A percentile compares a stretch with the other conserved stretches of the same genome.
These are phyloP conservation scores for Pseudohalonectria lignicola DNA, from an alignment of 2,329 filamentous ascomycete genomes.

Conservation along the genomic window DNA sequence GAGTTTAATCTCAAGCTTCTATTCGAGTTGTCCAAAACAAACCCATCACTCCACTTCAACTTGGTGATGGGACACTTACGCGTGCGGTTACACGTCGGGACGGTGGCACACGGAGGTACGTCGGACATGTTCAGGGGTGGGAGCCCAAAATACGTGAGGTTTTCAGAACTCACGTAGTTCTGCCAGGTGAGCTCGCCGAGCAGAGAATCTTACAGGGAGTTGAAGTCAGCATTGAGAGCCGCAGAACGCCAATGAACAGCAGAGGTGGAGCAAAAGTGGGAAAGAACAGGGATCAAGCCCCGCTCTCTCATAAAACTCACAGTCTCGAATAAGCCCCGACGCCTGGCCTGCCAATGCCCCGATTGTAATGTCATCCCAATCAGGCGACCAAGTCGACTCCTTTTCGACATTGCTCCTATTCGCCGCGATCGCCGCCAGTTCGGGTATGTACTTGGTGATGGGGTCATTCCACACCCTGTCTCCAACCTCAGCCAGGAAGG, in stretches of 20 bases:
- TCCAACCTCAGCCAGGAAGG: conserved; percentile 11
- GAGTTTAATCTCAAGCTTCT: neutral
- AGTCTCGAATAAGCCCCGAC: conserved; percentile 21
- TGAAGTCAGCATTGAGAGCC: neutral
- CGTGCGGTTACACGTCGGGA: conserved; percentile 17
- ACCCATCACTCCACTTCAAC: neutral
- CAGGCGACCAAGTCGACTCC: conserved; percentile 1
- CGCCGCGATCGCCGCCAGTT: conserved; percentile 8
- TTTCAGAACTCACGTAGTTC: conserved; percentile 4
- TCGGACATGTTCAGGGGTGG: conserved; percentile 13
- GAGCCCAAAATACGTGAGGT: conserved; percentile 14
- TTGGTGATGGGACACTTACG: conserved; percentile 5
- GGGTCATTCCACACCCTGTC: conserved; percentile 12
- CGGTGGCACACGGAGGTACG: conserved; percentile 18
- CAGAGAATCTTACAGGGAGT: conserved; percentile 9
- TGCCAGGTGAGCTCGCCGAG: conserved; percentile 13
- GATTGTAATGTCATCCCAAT: conserved; percentile 9
- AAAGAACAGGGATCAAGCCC: too few relatives aligned
- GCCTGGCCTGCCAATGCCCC: conserved; percentile 13
- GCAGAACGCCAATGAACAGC: too few relatives aligned
- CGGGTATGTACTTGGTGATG: conserved; percentile 15
- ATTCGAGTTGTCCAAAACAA: too few relatives aligned
- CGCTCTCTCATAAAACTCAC: conserved; percentile 15
- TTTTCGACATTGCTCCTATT: neutral
- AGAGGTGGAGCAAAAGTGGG: too few relatives aligned